phyloP scores from a whole-genome alignment of 805 yeast species.

The Priceomyces medius region DNA sequence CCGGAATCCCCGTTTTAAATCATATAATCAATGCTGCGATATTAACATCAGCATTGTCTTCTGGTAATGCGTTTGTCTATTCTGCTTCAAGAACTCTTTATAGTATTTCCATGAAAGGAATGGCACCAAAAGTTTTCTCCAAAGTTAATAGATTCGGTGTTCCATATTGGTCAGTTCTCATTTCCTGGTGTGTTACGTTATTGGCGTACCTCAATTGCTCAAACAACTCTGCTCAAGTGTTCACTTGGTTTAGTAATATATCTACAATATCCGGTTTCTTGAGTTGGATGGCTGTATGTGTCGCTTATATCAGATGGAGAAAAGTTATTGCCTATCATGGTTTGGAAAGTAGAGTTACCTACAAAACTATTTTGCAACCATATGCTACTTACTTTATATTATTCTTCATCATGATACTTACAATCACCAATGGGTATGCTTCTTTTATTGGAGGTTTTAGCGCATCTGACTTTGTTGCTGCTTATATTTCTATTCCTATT shows the following conservation, averaged over 20 bases:
- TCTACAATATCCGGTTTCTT: constrained; percentile 68
- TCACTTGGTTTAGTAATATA: constrained; percentile 70
- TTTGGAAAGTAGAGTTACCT: constrained; percentile 17
- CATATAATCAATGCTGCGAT: constrained; percentile 73
- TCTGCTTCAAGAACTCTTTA: constrained; percentile 30
- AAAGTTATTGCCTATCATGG: constrained; percentile 16
- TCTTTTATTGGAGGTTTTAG: constrained; percentile 23
- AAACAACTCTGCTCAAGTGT: constrained; percentile 57
- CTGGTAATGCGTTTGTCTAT: constrained; percentile 44
- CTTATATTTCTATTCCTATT: constrained; percentile 34
- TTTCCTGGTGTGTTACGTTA: constrained; percentile 57
- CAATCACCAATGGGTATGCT: constrained; percentile 33
- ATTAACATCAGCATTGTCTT: constrained; percentile 70
- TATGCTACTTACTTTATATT: constrained; percentile 30
- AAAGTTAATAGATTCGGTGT: constrained; percentile 14
- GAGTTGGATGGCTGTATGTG: constrained; percentile 47
- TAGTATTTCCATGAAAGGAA: constrained; percentile 16
- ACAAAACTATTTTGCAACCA: constrained; percentile 29
- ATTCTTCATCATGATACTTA: constrained; percentile 19
- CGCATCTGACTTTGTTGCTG: constrained; percentile 30
- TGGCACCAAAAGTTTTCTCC: constrained; percentile 18
- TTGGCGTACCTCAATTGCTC: constrained; percentile 41
- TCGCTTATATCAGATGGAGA: constrained; percentile 61
- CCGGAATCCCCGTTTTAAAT: constrained; percentile 56
- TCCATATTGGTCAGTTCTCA: constrained; percentile 43